Evolutionary conservation across 768 basidiomycete genomes (phyloP).

Genomic region (Serendipita sp.): DNA sequence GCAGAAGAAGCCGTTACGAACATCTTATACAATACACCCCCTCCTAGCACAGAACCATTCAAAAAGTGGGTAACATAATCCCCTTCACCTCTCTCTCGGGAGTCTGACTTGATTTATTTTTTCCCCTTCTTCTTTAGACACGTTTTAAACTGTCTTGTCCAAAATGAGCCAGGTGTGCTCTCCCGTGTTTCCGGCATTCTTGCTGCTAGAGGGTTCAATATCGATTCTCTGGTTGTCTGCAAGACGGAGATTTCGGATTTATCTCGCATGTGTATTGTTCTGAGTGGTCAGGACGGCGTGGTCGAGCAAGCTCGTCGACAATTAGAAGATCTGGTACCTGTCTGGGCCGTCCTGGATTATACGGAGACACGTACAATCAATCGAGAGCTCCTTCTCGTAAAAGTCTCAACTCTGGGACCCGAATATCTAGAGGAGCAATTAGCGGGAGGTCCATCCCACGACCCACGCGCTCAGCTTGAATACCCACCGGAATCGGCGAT

Average conservation of each 20-base stretch:
- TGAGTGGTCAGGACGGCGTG: conserved; percentile 92
- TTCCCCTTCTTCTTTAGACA: conserved; percentile 36
- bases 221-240: conserved; percentile 96
- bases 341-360: conserved; percentile 98
- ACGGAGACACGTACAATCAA: conserved; percentile 82
- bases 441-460: conserved; percentile 66
- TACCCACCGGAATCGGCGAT: conserved; percentile 13
- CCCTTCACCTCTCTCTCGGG: not conserved
- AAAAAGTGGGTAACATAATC: conserved; percentile 48
- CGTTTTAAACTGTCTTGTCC: conserved; percentile 91
- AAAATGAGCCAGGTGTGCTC: conserved; percentile 98
- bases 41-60: conserved; percentile 78
- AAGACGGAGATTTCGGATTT: conserved; percentile 93
- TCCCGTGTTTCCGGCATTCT: conserved; percentile 95
- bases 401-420: conserved; percentile 92
- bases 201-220: conserved; percentile 94
- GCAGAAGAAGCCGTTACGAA: conserved; percentile 97
- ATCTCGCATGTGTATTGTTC: conserved; percentile 93
- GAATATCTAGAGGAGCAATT: conserved; percentile 93
- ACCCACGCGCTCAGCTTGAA: conserved; percentile 31
- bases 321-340: conserved; percentile 92
- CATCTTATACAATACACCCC: conserved; percentile 91
- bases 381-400: conserved; percentile 87
- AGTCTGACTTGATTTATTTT: not conserved
- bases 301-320: conserved; percentile 94